Conservation (phyloP, 495 filamentous ascomycete genomes). For the Penicillium soppii region DNA sequence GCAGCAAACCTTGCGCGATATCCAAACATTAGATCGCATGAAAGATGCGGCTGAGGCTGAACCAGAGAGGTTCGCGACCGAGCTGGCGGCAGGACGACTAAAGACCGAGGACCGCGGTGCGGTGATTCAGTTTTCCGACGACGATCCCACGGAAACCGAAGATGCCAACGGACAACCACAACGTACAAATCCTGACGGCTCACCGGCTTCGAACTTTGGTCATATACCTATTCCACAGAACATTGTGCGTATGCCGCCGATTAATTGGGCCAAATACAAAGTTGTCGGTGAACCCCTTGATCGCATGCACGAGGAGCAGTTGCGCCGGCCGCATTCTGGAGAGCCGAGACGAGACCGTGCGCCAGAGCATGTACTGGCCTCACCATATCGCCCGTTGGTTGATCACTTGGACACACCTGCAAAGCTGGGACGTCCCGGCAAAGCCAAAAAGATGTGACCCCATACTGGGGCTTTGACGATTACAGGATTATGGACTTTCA, state of each 20-base stretch:
- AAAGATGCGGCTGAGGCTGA: conserved; percentile 64
- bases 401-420: conserved; percentile 61
- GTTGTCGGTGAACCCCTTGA: conserved; percentile 78
- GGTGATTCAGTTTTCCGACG: conserved; percentile 40
- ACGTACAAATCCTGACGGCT: conserved; percentile 23
- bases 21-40: conserved; percentile 59
- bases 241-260: conserved; percentile 75
- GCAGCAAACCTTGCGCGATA: conserved; percentile 68
- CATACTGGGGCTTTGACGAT: conserved; percentile 1
- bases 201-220: conserved; percentile 35
- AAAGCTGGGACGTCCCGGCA: conserved; percentile 28
- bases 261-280: conserved; percentile 91
- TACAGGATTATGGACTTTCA: conserved; percentile 4
- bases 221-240: conserved; percentile 76
- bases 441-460: conserved; percentile 34
- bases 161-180: conserved; percentile 24
- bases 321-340: conserved; percentile 59
- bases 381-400: conserved; percentile 69
- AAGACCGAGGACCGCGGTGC: conserved; percentile 37
- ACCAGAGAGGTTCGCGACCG: conserved; percentile 65
- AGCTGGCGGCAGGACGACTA: conserved; percentile 57
- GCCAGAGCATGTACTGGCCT: conserved; percentile 60
- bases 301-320: conserved; percentile 78
- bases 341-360: conserved; percentile 44
- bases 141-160: conserved; percentile 37